Evolutionary conservation across 345 rosid species (phyloP).

Genomic region (Corchorus olitorius): DNA sequence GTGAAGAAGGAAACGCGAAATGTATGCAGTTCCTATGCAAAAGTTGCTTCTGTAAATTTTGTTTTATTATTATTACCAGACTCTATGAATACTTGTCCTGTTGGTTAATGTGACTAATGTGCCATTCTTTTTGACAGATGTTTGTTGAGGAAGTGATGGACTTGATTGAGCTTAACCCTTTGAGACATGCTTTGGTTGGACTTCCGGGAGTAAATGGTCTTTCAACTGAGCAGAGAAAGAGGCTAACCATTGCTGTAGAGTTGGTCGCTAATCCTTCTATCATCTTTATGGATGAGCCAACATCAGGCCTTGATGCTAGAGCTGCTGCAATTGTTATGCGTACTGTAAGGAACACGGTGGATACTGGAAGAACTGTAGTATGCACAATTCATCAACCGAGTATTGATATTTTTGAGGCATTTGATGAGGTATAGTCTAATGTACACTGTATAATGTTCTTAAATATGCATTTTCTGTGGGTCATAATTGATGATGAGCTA

Average conservation of each 20-base stretch:
- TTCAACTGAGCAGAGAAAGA: slow-evolving; percentile 75
- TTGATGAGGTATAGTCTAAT: slow-evolving; percentile 55
- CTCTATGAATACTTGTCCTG: background rate
- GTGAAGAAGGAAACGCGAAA: slow-evolving; percentile 37
- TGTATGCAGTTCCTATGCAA: slow-evolving; percentile 31
- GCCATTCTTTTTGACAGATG: slow-evolving; percentile 34
- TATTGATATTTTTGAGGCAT: slow-evolving; percentile 82
- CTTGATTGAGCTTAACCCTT: slow-evolving; percentile 47
- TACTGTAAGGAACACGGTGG: slow-evolving; percentile 76
- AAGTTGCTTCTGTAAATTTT: background rate
- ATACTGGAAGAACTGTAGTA: slow-evolving; percentile 87
- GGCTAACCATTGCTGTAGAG: slow-evolving; percentile 76
- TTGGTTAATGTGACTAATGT: slow-evolving; percentile 4
- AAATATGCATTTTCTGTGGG: background rate
- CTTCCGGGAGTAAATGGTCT: slow-evolving; percentile 67
- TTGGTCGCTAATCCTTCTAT: slow-evolving; percentile 79
- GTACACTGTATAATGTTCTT: background rate
- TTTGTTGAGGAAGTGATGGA: slow-evolving; percentile 74
- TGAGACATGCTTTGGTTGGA: slow-evolving; percentile 45
- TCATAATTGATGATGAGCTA: background rate
- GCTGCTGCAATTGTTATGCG: slow-evolving; percentile 93
- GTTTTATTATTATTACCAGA: background rate
- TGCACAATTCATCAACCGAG: slow-evolving; percentile 94
- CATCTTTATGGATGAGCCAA: slow-evolving; percentile 86
- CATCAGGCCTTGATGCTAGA: slow-evolving; percentile 84